phyloP scores from a whole-genome alignment of 2,329 filamentous ascomycete species.

The Fusarium floridanum region DNA sequence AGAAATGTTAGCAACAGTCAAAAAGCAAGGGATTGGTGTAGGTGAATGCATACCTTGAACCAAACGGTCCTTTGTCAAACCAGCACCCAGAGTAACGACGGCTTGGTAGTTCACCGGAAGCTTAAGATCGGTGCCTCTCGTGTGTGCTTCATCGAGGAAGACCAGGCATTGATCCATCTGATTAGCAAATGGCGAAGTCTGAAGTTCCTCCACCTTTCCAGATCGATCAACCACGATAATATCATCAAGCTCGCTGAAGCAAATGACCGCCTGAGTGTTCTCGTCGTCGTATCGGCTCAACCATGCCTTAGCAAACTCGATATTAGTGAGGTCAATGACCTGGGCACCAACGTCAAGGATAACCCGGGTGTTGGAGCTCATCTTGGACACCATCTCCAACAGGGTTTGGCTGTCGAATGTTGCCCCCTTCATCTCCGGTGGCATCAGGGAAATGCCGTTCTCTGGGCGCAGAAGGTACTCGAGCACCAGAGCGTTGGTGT shows the following conservation, averaged over 20 bases:
- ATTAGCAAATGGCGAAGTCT: slow-evolving; percentile 68
- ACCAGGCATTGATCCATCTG: slow-evolving; percentile 72
- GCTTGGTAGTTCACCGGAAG: slow-evolving; percentile 71
- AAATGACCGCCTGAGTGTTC: slow-evolving; percentile 60
- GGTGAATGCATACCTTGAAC: slow-evolving; percentile 69
- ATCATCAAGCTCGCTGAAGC: slow-evolving; percentile 68
- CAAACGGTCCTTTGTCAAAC: slow-evolving; percentile 75
- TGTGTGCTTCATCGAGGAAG: slow-evolving; percentile 79
- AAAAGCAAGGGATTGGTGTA: too few species aligned
- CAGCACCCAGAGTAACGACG: slow-evolving; percentile 74
- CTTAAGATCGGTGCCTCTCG: slow-evolving; percentile 76
- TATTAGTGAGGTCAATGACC: slow-evolving; percentile 73
- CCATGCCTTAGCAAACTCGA: slow-evolving; percentile 67
- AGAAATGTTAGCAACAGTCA: slow-evolving; percentile 7
- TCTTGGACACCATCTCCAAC: slow-evolving; percentile 55
- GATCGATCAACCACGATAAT: slow-evolving; percentile 64
- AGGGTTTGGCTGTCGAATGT: slow-evolving; percentile 54
- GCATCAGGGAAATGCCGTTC: slow-evolving; percentile 54
- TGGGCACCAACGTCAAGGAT: slow-evolving; percentile 80
- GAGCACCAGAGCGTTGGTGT: slow-evolving; percentile 78
- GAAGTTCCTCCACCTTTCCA: slow-evolving; percentile 62
- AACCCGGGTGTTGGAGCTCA: slow-evolving; percentile 63
- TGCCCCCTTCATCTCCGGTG: neutral
- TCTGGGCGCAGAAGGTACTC: slow-evolving; percentile 67
- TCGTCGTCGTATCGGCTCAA: slow-evolving; percentile 48